Base-by-base conservation (phyloP, 1,284 basidiomycete species). In the Pyrrhoderma noxium region DNA sequence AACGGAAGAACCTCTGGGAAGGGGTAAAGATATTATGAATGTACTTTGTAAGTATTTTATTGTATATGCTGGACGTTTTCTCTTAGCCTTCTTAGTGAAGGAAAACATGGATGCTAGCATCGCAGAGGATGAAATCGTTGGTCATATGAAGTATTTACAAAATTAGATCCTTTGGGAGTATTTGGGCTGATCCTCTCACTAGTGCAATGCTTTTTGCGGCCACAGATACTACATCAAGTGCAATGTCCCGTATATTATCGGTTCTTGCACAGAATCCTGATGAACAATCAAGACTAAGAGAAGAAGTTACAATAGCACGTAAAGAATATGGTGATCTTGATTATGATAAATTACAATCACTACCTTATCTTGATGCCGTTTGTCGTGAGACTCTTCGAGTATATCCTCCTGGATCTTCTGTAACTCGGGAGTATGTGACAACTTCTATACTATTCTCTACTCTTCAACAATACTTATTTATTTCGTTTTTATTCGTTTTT, bases 21-120 rank as follows among this genome's bases (percentile, higher is more conserved):
- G 59, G 54, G 64, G 64, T 3, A 58, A 61, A 35, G 64, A 67
- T 49, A 62, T 67, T 36, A 59, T 66, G 60, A 66, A 64, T 46
- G 58, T 66, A 19, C 57, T 68, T 1, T 49, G 65, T 66, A 45
- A 49, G 62, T 56, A 65, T 76, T 45, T 52, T 65, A 45, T 57
- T 76, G 11, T 62, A 72, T 72, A 56, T 16, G 68, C 22, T 40
- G 5, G 11, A 14, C 4, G 34, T 25, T 19, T 31, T 11, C 19
- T 39, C 16, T 3, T 13, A n/a, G 16, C n/a, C 38, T 40, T 4
- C 21, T 2, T 41, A 54, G 53, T 54, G 3, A 50, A 46, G 35
- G 53, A 47, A 1, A 54, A 54, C 18, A 4, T 27, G n/a, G 38
- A 35, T 2, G 39, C 53, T 16, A 34, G 40, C 27, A 25, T 54